phyloP scores from a whole-genome alignment of 75 land plant genomes.

The Pinus albicaulis region DNA sequence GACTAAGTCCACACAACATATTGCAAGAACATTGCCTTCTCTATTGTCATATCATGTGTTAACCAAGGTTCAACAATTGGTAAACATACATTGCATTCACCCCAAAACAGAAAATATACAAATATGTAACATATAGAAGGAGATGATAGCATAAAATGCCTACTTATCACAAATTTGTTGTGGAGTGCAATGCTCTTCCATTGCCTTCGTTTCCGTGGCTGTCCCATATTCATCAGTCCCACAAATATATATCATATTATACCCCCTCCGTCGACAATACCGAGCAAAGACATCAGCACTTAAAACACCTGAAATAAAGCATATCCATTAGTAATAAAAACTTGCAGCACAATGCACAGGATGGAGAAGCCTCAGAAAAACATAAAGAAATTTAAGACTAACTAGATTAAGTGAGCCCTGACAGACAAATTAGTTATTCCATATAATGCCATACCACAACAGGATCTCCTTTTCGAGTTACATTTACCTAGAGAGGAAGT shows the following conservation, averaged over 20 bases:
- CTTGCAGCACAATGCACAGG: not conserved
- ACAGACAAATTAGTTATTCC: too few species aligned
- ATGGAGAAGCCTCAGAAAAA: not conserved
- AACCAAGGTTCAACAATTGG: too few species aligned
- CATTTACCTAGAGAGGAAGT: too few species aligned
- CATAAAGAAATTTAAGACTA: too few species aligned
- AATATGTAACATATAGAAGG: not conserved
- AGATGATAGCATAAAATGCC: constrained; percentile 2
- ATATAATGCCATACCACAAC: too few species aligned
- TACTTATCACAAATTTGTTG: constrained; percentile 95
- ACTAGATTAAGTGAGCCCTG: too few species aligned
- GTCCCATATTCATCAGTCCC: constrained; percentile 99
- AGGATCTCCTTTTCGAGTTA: too few species aligned
- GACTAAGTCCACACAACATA: too few species aligned
- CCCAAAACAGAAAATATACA: not conserved
- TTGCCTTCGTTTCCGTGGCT: constrained; percentile 95
- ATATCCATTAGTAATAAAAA: not conserved
- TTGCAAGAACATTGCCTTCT: too few species aligned
- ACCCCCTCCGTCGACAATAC: constrained; percentile 78
- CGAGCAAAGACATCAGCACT: constrained; percentile 96
- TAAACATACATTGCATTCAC: not conserved
- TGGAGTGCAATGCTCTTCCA: constrained; percentile 90
- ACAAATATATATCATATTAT: constrained; percentile 88
- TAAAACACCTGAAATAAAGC: constrained; percentile 44
- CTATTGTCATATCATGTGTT: too few species aligned